A percentile compares a stretch with the other conserved stretches of the same genome.
Conservation (phyloP, 352 stramenopile genomes). For the Globisporangium okanoganense region DNA sequence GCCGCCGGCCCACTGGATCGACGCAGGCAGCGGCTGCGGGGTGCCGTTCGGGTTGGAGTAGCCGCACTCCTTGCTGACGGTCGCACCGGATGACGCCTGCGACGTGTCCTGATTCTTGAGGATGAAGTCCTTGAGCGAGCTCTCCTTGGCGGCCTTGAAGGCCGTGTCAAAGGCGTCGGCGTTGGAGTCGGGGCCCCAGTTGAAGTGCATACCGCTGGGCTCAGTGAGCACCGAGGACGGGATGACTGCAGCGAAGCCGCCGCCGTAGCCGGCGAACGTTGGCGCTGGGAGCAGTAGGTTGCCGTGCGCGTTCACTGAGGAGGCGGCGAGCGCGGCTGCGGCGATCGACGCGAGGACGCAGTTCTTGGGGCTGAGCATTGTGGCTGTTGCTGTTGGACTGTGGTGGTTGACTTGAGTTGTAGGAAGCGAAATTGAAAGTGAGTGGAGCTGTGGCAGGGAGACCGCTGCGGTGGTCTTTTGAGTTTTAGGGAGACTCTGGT, state of each 20-base stretch:
- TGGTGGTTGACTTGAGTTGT: neutral
- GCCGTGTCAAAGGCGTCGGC: constrained; percentile 2
- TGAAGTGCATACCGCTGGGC: constrained; percentile 1
- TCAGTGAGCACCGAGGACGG: neutral
- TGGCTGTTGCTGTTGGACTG: neutral
- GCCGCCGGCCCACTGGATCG: constrained; percentile 2
- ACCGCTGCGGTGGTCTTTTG: no score
- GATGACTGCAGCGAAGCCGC: neutral
- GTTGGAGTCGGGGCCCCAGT: neutral
- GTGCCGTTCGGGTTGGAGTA: constrained; percentile 1
- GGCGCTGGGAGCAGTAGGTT: neutral
- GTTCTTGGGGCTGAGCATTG: constrained; percentile 2
- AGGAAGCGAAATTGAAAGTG: neutral
- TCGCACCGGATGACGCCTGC: neutral
- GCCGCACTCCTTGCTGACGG: constrained; percentile 5
- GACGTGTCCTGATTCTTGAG: constrained; percentile 2
- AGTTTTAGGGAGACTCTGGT: no score
- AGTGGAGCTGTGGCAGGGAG: neutral
- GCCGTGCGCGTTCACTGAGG: constrained; percentile 1
- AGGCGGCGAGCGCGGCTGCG: neutral
- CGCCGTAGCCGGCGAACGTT: constrained; percentile 1
- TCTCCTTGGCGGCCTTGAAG: neutral
- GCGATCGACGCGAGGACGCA: neutral
- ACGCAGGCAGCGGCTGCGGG: neutral
- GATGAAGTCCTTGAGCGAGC: constrained; percentile 5